These are phyloP conservation scores for Thraustochytrium sp. DNA, from an alignment of 352 stramenopile species.

Conservation along the genomic window DNA sequence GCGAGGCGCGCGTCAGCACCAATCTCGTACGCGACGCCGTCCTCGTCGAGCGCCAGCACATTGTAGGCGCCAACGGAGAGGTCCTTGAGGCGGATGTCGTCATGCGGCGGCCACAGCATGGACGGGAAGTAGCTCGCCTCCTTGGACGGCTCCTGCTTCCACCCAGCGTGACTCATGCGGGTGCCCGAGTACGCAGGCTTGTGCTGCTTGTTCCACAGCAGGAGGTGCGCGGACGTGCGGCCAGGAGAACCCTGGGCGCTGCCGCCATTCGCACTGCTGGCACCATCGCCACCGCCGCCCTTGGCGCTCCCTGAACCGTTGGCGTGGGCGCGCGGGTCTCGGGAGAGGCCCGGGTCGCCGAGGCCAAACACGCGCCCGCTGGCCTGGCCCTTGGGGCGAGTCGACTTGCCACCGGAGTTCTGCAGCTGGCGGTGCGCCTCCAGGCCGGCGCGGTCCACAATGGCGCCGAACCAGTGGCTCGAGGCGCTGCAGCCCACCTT, in stretches of 20 bases:
- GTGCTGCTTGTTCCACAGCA: background rate
- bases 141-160: background rate
- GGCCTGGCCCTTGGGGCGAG: no score
- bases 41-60: background rate
- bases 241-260: no score
- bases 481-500: background rate
- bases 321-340: no score
- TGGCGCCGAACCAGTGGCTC: background rate
- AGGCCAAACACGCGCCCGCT: background rate
- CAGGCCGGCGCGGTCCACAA: background rate
- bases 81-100: background rate
- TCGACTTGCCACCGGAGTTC: no score
- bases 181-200: background rate
- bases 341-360: no score
- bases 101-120: slow-evolving; percentile 20
- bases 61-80: background rate
- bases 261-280: no score
- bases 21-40: slow-evolving; percentile 30
- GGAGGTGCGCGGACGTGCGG: background rate
- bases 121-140: slow-evolving; percentile 5
- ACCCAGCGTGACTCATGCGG: background rate
- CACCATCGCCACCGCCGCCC: background rate
- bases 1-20: background rate
- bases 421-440: background rate
- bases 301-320: background rate